Percentiles rank a stretch among this genome's conserved stretches.
Evolutionary conservation across 495 filamentous ascomycete genomes (phyloP).

Genomic region (Glarea lozoyensis): DNA sequence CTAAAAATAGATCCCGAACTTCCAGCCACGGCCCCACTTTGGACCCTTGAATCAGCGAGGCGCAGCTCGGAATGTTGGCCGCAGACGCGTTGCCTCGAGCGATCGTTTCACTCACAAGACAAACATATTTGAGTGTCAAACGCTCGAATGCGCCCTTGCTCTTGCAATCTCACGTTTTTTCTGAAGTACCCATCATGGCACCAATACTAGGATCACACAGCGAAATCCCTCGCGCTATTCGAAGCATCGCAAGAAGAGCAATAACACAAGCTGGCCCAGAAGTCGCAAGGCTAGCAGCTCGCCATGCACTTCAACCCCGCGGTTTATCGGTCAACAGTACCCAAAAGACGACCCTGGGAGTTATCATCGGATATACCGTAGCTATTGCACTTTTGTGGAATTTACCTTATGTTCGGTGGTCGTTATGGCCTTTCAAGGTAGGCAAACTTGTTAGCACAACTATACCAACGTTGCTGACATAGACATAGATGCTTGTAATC

Average conservation of each 20-base stretch:
- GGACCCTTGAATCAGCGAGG: too few species aligned
- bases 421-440: slow-evolving; percentile 80
- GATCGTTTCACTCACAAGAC: too few species aligned
- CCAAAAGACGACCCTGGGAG: slow-evolving; percentile 63
- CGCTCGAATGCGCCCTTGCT: too few species aligned
- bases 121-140: too few species aligned
- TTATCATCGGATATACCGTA: slow-evolving; percentile 61
- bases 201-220: too few species aligned
- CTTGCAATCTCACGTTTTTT: too few species aligned
- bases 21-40: too few species aligned
- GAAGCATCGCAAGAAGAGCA: slow-evolving; percentile 4
- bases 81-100: too few species aligned
- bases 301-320: slow-evolving; percentile 28
- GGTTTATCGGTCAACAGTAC: slow-evolving; percentile 59
- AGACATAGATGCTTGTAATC: slow-evolving; percentile 65
- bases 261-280: slow-evolving; percentile 21
- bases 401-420: slow-evolving; percentile 61
- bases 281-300: slow-evolving; percentile 18
- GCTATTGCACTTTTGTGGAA: slow-evolving; percentile 73
- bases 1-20: too few species aligned
- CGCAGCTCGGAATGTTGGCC: too few species aligned
- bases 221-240: too few species aligned
- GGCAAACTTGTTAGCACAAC: not conserved
- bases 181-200: too few species aligned
- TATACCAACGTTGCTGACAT: slow-evolving; percentile 1